Base-by-base conservation (phyloP, 495 filamentous ascomycete genomes). In the Tuber borchii region DNA sequence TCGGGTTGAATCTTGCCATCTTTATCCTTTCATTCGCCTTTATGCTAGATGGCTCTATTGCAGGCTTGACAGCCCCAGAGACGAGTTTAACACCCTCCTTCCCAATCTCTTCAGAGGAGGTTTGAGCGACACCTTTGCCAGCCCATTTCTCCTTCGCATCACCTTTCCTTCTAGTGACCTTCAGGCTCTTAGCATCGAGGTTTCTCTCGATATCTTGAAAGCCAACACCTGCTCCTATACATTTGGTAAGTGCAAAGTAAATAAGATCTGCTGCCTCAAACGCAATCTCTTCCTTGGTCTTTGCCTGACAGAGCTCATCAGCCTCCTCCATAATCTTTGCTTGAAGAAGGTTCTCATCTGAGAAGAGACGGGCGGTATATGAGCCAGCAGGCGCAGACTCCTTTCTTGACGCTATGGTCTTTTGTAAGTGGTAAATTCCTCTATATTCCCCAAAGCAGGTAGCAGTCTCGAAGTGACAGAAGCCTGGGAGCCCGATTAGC, bases 291-390 rank as follows among this genome's bases (percentile, higher is more conserved):
- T 94, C 87, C 73, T 93, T 92, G 17, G 89, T 90, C 51, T 87
- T 88, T 20, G 95, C 95, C 71, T 92, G 88, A 85, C 95, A 98
- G 43, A 99, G 86, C 85, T 99, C 95, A 76, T 93, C 91, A 3
- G 95, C 95, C 83, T 99, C 95, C 84, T 99, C 95, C 91, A 97
- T 95, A 65, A 99, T 97, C 87, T 99, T 99, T 4, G 95, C 96
- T 46, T 91, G 88, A 22, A 97, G 86, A 31, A 98, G 88, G 84
- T 95, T 93, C 74, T 92, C 89, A 74, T 98, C 96, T 40, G 90
- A 92, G 86, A 97, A 99, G 14, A 99, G 86, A 26, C 95, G 87
- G 45, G 93, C 92, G 20, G 95, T 99, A 83, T 99, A 99, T 22
- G 95, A 98, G 1, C 94, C 95, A 75, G 87, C 88, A 3, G 94